Conservation (phyloP, 2,329 filamentous ascomycete genomes). For the Aspergillus sp. region DNA sequence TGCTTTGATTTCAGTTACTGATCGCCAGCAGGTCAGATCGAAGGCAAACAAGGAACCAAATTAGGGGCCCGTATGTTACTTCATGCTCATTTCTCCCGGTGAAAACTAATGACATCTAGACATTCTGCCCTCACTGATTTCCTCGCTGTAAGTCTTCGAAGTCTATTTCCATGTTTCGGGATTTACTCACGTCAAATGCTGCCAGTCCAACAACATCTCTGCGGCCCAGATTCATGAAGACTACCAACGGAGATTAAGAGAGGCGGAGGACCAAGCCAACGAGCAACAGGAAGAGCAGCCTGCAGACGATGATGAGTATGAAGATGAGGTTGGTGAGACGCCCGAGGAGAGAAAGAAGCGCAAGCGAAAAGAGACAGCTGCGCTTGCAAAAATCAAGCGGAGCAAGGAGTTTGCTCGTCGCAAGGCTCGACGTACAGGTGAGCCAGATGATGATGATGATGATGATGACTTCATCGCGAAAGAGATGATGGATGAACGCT, state of each 20-base stretch:
- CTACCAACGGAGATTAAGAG: slow-evolving; percentile 54
- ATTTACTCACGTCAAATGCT: background rate
- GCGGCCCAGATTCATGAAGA: slow-evolving; percentile 62
- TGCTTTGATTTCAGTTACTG: background rate
- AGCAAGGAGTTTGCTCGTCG: slow-evolving; percentile 51
- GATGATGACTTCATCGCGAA: slow-evolving; percentile 49
- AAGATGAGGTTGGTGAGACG: slow-evolving; percentile 41
- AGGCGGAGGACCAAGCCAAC: slow-evolving; percentile 45
- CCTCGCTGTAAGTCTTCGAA: slow-evolving; percentile 53
- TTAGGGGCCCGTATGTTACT: slow-evolving; percentile 47
- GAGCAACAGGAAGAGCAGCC: slow-evolving; percentile 28
- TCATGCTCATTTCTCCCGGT: background rate
- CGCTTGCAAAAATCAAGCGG: slow-evolving; percentile 48
- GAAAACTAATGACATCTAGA: slow-evolving; percentile 31
- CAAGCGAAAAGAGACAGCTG: slow-evolving; percentile 53
- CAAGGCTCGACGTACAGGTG: slow-evolving; percentile 43
- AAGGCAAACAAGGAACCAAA: slow-evolving; percentile 33
- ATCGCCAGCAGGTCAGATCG: slow-evolving; percentile 26
- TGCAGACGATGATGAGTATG: slow-evolving; percentile 31
- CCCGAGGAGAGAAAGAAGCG: slow-evolving; percentile 53
- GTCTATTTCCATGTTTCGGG: background rate
- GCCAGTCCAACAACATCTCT: slow-evolving; percentile 65
- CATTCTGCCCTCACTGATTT: slow-evolving; percentile 70
- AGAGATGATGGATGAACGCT: slow-evolving; percentile 58
- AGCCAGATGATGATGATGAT: slow-evolving; percentile 48